These are phyloP conservation scores for Barbarea vulgaris DNA, from an alignment of 345 rosid genomes.

Conservation along the genomic window DNA sequence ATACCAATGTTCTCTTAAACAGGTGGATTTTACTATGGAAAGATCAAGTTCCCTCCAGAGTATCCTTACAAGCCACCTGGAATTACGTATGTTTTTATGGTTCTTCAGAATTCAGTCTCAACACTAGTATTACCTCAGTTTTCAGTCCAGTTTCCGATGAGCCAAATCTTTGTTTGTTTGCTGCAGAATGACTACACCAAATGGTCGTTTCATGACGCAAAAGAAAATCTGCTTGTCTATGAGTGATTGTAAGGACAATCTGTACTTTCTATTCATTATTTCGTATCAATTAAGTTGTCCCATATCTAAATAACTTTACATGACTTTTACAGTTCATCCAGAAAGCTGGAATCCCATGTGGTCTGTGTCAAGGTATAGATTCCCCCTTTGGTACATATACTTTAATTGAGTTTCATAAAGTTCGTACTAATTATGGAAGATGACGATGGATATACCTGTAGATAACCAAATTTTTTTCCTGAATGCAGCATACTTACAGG, in stretches of 20 bases:
- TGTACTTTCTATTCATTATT: constrained; percentile 3
- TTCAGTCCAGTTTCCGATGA: neutral
- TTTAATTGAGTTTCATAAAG: neutral
- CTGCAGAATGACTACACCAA: constrained; percentile 78
- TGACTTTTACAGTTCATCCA: constrained; percentile 80
- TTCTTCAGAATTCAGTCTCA: neutral
- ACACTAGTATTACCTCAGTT: constrained; percentile 44
- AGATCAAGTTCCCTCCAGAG: constrained; percentile 96
- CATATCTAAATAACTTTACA: constrained; percentile 16
- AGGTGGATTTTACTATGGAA: constrained; percentile 74
- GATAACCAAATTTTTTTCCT: neutral
- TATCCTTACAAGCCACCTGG: constrained; percentile 99
- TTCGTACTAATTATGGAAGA: neutral
- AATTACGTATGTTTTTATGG: constrained; percentile 66
- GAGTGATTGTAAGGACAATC: constrained; percentile 87
- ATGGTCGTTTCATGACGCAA: constrained; percentile 94
- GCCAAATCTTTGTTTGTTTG: neutral
- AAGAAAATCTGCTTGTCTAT: constrained; percentile 97
- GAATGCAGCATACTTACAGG: constrained; percentile 96
- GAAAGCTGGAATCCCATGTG: constrained; percentile 99
- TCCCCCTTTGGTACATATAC: constrained; percentile 2
- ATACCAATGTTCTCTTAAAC: neutral
- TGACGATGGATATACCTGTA: neutral
- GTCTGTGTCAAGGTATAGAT: constrained; percentile 89
- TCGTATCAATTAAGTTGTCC: neutral